phyloP scores from a whole-genome alignment of 805 yeast species.

The Candida silvicultrix region DNA sequence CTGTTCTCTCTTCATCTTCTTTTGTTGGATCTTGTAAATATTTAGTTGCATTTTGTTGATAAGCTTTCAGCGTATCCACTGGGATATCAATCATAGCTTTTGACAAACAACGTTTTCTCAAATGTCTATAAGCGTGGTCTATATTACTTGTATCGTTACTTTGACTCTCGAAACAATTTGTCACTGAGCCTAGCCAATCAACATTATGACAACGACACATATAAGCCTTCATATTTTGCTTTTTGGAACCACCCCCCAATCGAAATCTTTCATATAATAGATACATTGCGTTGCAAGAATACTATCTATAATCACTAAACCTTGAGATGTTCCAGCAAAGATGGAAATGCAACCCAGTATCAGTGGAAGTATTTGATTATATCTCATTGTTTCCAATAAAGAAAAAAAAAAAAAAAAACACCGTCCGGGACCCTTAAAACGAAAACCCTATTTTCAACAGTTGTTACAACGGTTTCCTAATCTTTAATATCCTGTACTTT shows the following conservation, averaged over 20 bases:
- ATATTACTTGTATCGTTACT: conserved; percentile 22
- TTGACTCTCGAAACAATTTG: conserved; percentile 33
- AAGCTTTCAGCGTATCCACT: conserved; percentile 25
- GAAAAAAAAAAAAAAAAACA: too few species aligned
- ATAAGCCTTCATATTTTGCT: conserved; percentile 27
- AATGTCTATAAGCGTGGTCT: conserved; percentile 34
- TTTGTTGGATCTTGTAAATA: conserved; percentile 25
- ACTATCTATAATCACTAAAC: conserved; percentile 27
- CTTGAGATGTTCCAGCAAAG: not conserved
- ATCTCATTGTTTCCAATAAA: not conserved
- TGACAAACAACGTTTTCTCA: conserved; percentile 27
- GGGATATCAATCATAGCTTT: conserved; percentile 30
- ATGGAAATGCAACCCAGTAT: not conserved
- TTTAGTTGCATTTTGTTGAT: conserved; percentile 29
- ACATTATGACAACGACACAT: conserved; percentile 35
- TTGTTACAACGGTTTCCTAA: too few species aligned
- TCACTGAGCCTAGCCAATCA: conserved; percentile 38
- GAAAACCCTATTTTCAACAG: too few species aligned
- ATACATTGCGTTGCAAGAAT: conserved; percentile 35
- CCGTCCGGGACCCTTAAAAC: too few species aligned
- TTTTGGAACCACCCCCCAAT: conserved; percentile 36
- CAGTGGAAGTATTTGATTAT: not conserved
- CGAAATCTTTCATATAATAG: conserved; percentile 30
- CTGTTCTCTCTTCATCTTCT: conserved; percentile 16
- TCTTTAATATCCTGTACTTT: too few species aligned